phyloP scores from a whole-genome alignment of 2,329 filamentous ascomycete species.

The Fusarium illudens region DNA sequence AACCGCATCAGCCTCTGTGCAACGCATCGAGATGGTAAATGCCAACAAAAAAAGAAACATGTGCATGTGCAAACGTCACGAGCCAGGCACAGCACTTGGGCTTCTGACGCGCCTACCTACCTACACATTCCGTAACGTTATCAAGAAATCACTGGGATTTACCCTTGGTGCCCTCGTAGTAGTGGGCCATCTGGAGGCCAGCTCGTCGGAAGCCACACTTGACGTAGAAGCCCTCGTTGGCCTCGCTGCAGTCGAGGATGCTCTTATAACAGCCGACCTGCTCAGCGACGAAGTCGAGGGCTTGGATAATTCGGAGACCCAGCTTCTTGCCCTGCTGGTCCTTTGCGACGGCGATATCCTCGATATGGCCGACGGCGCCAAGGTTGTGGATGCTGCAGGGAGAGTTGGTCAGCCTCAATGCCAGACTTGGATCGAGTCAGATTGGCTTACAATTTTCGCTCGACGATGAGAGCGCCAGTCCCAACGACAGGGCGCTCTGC shows the following conservation, averaged over 20 bases:
- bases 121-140: not conserved
- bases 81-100: not conserved
- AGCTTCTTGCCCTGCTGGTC: constrained; percentile 98
- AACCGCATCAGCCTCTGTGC: constrained; percentile 38
- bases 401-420: constrained; percentile 26
- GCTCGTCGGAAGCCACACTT: constrained; percentile 96
- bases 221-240: constrained; percentile 96
- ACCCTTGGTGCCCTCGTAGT: constrained; percentile 72
- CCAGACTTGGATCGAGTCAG: not conserved
- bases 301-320: constrained; percentile 90
- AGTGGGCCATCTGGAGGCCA: constrained; percentile 96
- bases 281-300: constrained; percentile 86
- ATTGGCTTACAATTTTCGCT: constrained; percentile 84
- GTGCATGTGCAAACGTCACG: not conserved
- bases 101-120: not conserved
- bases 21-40: constrained; percentile 24
- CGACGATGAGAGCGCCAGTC: constrained; percentile 87
- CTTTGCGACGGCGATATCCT: constrained; percentile 94
- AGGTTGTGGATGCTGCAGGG: constrained; percentile 75
- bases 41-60: constrained; percentile 14
- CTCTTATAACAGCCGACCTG: constrained; percentile 96
- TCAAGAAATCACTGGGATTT: constrained; percentile 48
- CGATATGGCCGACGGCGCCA: constrained; percentile 90
- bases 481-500: constrained; percentile 76
- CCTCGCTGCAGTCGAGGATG: constrained; percentile 95